Evolutionary conservation across 1,139 yeast genomes (phyloP), one percentile per base, ranked within the genome.

Genomic region (Candida smagusa): DNA sequence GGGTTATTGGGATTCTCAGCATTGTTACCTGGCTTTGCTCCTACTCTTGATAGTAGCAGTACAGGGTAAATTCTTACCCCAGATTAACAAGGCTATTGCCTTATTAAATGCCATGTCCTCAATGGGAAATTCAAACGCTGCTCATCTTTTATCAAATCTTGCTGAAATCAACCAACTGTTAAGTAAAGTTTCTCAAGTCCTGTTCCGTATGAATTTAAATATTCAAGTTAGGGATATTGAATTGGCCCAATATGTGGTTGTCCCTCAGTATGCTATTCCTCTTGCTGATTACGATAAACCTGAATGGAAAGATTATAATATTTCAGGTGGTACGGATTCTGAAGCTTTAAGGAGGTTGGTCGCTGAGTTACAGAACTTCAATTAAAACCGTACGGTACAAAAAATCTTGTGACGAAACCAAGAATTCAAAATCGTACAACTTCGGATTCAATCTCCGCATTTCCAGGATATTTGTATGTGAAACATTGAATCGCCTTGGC

Each of bases 1-100:
- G 40, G 81, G 79, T 9, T 74, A 69, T 49, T 74, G 77, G 74
- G 80, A 76, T 50, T 64, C 74, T 27, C 76, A 74, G 47, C 74
- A 73, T 50, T 54, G 75, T 36, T 74, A 65, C 46, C 61, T 71
- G 7, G 68, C 80, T 0, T 46, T 73, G 9, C 48, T 72, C 28
- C 57, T 72, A 12, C 54, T 73, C 24, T 53, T 71, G 23, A 65
- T 74, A 55, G 61, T 70, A 1, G 55, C 59, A n/a, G 44, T 57
- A n/a, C 54, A 58, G 11, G 67, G 63, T n/a, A 46, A 50, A 9
- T 37, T 48, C n/a, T 59, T 56, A 33, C 49, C 56, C 3, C 60
- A 63, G 23, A 50, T 69, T 9, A 49, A 56, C 36, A 55, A 52
- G 31, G 76, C 71, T 1, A 52, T 68, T 24, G 62, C 59, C 6